These are phyloP conservation scores for Yarrowia porcina DNA, from an alignment of 805 yeast genomes.

Conservation along the genomic window DNA sequence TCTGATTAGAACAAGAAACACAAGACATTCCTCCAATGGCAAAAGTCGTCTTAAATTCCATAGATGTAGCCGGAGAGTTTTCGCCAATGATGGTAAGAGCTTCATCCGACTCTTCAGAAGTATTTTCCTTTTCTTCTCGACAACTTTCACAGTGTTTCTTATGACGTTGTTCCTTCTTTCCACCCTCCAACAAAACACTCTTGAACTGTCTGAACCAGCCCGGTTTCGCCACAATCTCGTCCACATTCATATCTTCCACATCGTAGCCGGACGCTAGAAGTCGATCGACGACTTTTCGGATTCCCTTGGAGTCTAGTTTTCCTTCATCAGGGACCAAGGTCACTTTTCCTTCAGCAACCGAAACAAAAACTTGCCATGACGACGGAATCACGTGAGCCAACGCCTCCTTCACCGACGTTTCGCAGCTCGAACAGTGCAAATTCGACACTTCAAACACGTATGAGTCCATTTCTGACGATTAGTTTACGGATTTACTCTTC, in stretches of 20 bases:
- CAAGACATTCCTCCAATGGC: conserved; percentile 64
- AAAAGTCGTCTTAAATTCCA: conserved; percentile 14
- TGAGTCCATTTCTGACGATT: background rate
- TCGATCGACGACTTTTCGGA: background rate
- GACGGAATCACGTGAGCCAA: conserved; percentile 5
- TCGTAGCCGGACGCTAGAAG: conserved; percentile 13
- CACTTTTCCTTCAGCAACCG: conserved; percentile 12
- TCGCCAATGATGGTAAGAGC: background rate
- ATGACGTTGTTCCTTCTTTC: conserved; percentile 1
- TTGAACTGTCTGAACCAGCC: conserved; percentile 24
- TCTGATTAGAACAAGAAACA: conserved; percentile 54
- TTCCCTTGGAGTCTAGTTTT: background rate
- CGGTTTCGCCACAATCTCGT: conserved; percentile 11
- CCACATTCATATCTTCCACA: conserved; percentile 36
- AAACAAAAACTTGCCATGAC: conserved; percentile 15
- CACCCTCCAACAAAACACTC: background rate
- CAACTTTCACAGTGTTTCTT: conserved; percentile 18
- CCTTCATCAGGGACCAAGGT: conserved; percentile 21
- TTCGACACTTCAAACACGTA: conserved; percentile 10
- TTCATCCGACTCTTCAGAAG: background rate
- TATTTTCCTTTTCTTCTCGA: background rate
- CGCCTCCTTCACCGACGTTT: conserved; percentile 7
- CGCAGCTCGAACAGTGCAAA: conserved; percentile 19
- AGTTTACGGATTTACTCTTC: too few species aligned
- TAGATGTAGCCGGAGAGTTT: background rate